phyloP scores from a whole-genome alignment of 1,139 yeast genomes.

The Lodderomyces metapsilosis region DNA sequence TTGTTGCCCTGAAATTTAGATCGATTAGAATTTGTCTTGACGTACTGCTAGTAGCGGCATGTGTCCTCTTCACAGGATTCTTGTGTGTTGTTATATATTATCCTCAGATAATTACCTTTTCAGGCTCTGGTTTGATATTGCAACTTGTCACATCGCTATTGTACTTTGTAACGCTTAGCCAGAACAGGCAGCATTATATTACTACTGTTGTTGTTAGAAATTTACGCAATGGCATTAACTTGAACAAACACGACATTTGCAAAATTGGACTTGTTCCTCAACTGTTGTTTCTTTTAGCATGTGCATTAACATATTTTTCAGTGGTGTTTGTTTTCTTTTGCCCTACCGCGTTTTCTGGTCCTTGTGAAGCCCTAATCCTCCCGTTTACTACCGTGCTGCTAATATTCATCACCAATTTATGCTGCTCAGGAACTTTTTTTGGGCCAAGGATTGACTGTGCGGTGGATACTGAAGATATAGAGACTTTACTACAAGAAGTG shows the following conservation, averaged over 20 bases:
- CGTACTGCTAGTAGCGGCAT: too few species aligned
- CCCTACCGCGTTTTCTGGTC: neutral
- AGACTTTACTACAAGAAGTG: neutral
- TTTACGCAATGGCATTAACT: neutral
- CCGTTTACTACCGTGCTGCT: neutral
- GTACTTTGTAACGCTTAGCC: too few species aligned
- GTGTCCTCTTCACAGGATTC: too few species aligned
- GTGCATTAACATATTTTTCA: neutral
- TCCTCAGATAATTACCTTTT: neutral
- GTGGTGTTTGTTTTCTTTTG: neutral
- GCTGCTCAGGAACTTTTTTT: neutral
- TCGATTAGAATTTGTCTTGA: neutral
- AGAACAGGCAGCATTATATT: neutral
- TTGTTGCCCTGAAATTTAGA: neutral
- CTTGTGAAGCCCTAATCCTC: neutral
- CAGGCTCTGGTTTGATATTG: too few species aligned
- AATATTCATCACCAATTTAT: neutral
- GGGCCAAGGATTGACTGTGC: neutral
- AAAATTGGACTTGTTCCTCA: neutral
- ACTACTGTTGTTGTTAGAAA: neutral
- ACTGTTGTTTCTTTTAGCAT: neutral
- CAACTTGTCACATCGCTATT: too few species aligned
- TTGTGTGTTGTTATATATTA: too few species aligned
- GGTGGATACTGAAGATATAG: neutral
- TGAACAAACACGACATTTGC: neutral